phyloP scores from a whole-genome alignment of 1,284 basidiomycete species.

The Schizophyllum commune region DNA sequence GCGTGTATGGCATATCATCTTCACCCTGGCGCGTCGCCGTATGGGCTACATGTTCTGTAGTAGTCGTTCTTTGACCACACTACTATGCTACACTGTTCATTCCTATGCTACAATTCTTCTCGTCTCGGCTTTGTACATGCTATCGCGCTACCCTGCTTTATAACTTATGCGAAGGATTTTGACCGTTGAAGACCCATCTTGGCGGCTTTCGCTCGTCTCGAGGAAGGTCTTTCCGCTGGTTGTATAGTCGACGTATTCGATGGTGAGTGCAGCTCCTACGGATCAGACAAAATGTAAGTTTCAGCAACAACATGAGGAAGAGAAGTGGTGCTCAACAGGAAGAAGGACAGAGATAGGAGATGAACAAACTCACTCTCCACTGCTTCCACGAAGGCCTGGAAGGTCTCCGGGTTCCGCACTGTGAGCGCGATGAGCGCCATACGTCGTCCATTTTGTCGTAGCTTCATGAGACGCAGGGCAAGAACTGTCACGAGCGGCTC shows the following conservation, averaged over 20 bases:
- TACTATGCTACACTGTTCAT: background rate
- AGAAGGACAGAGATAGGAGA: background rate
- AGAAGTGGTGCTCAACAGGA: background rate
- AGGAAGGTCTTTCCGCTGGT: constrained; percentile 6
- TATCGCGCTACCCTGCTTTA: background rate
- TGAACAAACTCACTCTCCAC: constrained; percentile 23
- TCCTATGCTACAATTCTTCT: too few species aligned
- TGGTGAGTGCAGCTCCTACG: constrained; percentile 4
- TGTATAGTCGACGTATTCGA: constrained; percentile 4
- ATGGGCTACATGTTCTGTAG: too few species aligned
- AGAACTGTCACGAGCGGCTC: constrained; percentile 49
- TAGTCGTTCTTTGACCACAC: too few species aligned
- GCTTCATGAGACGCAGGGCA: constrained; percentile 32
- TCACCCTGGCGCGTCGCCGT: too few species aligned
- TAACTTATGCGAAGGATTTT: constrained; percentile 11
- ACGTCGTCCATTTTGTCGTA: constrained; percentile 11
- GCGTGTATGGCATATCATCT: background rate
- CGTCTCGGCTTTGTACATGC: too few species aligned
- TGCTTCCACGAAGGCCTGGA: constrained; percentile 29
- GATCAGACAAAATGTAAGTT: background rate
- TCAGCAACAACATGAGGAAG: background rate
- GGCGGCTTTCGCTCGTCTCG: constrained; percentile 7
- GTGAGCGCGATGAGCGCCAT: constrained; percentile 53
- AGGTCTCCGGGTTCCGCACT: constrained; percentile 37
- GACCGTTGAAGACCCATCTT: constrained; percentile 10